Conservation (phyloP, 2,329 filamentous ascomycete species). For the Nigrospora oryzae region DNA sequence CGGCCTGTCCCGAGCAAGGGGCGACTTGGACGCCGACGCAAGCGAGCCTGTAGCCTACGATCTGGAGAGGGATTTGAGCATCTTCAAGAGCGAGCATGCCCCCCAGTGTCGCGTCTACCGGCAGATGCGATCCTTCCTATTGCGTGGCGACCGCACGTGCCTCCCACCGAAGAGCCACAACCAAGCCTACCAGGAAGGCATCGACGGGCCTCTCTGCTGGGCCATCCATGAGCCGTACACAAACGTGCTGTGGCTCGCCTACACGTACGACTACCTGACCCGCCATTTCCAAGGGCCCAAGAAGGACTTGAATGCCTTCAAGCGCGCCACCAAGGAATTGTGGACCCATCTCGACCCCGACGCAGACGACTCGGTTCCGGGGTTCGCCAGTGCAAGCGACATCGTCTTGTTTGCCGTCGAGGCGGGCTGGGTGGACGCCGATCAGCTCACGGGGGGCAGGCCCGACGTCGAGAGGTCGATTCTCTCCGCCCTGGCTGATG, state of each 20-base stretch:
- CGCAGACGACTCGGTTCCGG: conserved; percentile 35
- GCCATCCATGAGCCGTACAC: conserved; percentile 48
- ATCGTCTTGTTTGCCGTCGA: conserved; percentile 49
- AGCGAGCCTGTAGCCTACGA: conserved; percentile 42
- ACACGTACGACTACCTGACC: conserved; percentile 47
- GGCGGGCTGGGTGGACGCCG: conserved; percentile 46
- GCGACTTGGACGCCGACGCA: conserved; percentile 24
- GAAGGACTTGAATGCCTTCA: conserved; percentile 36
- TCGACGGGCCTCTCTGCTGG: conserved; percentile 46
- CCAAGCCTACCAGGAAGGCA: conserved; percentile 34
- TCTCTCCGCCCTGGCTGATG: conserved; percentile 15
- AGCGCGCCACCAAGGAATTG: conserved; percentile 39
- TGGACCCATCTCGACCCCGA: conserved; percentile 45
- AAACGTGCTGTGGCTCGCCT: conserved; percentile 58
- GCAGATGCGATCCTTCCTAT: conserved; percentile 50
- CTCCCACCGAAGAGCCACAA: conserved; percentile 38
- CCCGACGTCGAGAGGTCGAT: conserved; percentile 22
- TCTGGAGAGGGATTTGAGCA: conserved; percentile 48
- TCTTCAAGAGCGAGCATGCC: conserved; percentile 54
- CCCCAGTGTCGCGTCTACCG: conserved; percentile 54
- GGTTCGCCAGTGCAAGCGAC: conserved; percentile 47
- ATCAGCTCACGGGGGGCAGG: conserved; percentile 35
- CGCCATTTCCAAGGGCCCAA: conserved; percentile 37
- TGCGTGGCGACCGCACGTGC: conserved; percentile 40
- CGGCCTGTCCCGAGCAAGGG: conserved; percentile 49